Conservation (phyloP, 805 yeast species). For the Saccharomyces paradoxus region DNA sequence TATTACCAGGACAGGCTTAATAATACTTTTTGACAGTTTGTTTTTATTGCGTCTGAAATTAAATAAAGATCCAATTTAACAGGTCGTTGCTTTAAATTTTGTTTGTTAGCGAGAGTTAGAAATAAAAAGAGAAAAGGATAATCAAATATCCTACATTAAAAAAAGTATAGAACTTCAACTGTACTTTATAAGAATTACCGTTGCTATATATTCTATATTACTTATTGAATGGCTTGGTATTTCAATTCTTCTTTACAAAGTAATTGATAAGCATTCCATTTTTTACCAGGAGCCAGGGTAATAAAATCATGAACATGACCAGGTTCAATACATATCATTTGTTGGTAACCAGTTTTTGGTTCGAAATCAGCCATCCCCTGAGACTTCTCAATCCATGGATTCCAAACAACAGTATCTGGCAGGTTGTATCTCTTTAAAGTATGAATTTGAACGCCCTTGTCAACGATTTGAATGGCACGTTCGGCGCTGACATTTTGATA, state of each 20-base stretch:
- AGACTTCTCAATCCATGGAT: constrained; percentile 89
- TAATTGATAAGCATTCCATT: constrained; percentile 69
- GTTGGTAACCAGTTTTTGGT: constrained; percentile 74
- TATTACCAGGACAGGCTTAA: too few species aligned
- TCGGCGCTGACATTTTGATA: constrained; percentile 53
- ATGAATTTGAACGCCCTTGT: constrained; percentile 61
- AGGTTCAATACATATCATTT: constrained; percentile 93
- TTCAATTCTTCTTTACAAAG: constrained; percentile 49
- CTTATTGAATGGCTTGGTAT: constrained; percentile 41
- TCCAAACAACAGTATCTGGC: constrained; percentile 83
- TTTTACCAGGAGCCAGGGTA: constrained; percentile 56
- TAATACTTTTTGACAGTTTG: too few species aligned
- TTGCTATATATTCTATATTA: not conserved
- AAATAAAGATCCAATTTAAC: too few species aligned
- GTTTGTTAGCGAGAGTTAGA: too few species aligned
- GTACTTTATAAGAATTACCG: not conserved
- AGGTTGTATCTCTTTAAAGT: constrained; percentile 58
- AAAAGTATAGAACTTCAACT: not conserved
- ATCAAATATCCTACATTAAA: not conserved
- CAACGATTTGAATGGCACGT: constrained; percentile 59
- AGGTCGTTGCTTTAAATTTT: too few species aligned
- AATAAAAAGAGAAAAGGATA: not conserved
- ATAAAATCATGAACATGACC: constrained; percentile 74
- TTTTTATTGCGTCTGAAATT: too few species aligned
- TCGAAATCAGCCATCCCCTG: constrained; percentile 77